These are phyloP conservation scores for Cladosporium sp. DNA, from an alignment of 2,329 filamentous ascomycete species.

Conservation along the genomic window DNA sequence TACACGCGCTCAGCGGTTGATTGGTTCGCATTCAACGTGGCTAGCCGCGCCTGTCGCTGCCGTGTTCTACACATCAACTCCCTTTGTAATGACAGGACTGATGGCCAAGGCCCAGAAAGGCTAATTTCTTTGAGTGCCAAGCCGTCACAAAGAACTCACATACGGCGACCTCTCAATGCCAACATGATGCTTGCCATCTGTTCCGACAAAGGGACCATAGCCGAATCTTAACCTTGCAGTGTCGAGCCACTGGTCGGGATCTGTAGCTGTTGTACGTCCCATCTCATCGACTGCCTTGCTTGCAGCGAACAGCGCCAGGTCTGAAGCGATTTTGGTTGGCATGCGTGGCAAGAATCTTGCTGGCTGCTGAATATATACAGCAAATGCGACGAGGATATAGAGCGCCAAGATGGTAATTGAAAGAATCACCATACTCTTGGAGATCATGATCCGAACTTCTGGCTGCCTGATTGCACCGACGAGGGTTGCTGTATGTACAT, in stretches of 20 bases:
- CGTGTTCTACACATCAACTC: neutral
- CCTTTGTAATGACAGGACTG: too few species aligned
- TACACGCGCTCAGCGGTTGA: conserved; percentile 9
- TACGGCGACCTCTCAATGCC: conserved; percentile 49
- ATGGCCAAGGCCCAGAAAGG: too few species aligned
- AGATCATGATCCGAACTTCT: conserved; percentile 48
- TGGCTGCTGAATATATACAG: conserved; percentile 41
- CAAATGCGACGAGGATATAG: conserved; percentile 40
- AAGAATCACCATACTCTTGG: conserved; percentile 42
- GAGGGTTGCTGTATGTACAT: neutral
- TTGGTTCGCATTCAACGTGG: conserved; percentile 1
- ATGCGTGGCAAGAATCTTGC: conserved; percentile 46
- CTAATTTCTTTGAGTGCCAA: neutral
- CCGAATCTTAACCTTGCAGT: conserved; percentile 32
- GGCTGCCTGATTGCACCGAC: conserved; percentile 17
- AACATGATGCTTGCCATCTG: conserved; percentile 44
- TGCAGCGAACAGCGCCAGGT: conserved; percentile 46
- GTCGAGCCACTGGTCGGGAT: neutral
- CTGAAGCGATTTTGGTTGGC: conserved; percentile 47
- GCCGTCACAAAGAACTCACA: neutral
- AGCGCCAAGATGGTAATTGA: conserved; percentile 40
- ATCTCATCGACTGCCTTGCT: conserved; percentile 42
- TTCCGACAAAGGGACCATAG: conserved; percentile 48
- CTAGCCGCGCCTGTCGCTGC: conserved; percentile 1
- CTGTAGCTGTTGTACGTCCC: neutral